Evolutionary conservation across 2,329 filamentous ascomycete species (phyloP).

Genomic region (Alternaria sp.): DNA sequence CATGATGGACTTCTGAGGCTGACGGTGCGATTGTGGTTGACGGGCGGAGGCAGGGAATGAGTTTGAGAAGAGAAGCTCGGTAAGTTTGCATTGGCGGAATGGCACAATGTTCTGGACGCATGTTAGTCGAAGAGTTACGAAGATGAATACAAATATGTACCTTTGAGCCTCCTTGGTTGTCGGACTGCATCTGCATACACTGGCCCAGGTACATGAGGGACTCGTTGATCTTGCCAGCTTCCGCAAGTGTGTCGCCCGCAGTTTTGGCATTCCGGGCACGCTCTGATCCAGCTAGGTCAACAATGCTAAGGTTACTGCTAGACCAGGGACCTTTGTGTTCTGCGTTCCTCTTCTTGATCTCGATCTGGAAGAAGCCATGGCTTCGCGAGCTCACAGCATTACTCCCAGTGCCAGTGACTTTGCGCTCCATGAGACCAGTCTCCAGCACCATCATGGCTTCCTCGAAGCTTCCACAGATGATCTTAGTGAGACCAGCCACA

Average conservation of each 20-base stretch:
- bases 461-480: conserved; percentile 81
- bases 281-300: conserved; percentile 93
- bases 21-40: conserved; percentile 53
- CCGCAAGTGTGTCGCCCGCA: conserved; percentile 86
- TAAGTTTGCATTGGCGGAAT: conserved; percentile 67
- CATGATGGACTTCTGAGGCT: conserved; percentile 89
- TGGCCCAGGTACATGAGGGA: conserved; percentile 98
- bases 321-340: conserved; percentile 70
- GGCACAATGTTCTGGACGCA: conserved; percentile 69
- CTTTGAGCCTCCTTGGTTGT: conserved; percentile 76
- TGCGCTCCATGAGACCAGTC: conserved; percentile 83
- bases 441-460: conserved; percentile 92
- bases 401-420: conserved; percentile 88
- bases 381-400: conserved; percentile 93
- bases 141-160: conserved; percentile 55
- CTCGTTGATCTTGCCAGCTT: conserved; percentile 98
- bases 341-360: conserved; percentile 82
- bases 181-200: conserved; percentile 93
- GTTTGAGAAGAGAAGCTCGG: conserved; percentile 62
- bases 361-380: conserved; percentile 95
- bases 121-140: conserved; percentile 23
- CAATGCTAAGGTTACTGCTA: conserved; percentile 82
- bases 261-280: conserved; percentile 93
- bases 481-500: conserved; percentile 88
- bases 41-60: conserved; percentile 59